Base-by-base conservation (phyloP, 1,139 yeast genomes). In the Torulaspora globosa region DNA sequence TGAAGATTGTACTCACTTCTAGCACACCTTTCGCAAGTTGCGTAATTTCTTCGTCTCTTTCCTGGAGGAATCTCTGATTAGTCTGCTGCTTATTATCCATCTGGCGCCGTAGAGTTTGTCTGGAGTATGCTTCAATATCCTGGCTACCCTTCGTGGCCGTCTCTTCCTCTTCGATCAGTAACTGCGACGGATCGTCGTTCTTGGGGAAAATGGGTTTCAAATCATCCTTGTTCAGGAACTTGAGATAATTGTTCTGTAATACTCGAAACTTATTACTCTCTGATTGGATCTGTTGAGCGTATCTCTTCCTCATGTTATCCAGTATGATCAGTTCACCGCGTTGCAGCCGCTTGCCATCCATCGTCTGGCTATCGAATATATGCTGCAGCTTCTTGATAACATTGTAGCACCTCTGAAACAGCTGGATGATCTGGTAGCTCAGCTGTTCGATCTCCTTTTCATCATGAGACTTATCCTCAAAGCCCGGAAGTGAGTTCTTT, bases 21-120 rank as follows among this genome's bases (percentile, higher is more conserved):
- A 92, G 71, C 36, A 92, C 95, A 37, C 97, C 96, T 73, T 87
- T 88, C 2, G 98, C 97, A 47, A 94, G 75, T 56, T 84, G 84
- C 24, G 85, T 84, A 41, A 94, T 92, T 60, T 92, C 98, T 44
- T 80, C 77, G 62, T 92, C 98, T 47, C 98, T 74, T 55, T 84
- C 89, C 46, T 80, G 53, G 30, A 65, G 47, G 29, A 51, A 63
- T 16, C 52, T 66, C 42, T 72, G 70, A 45, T 74, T 73, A 44
- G 70, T 67, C 37, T 70, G 71, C 23, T 59, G 61, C 31, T 65
- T 55, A 37, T 61, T 63, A 9, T 61, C 57, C 41, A 67, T 69
- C 15, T 75, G 71, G 43, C 69, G 71, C 43, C 67, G 68, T 49
- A 73, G 65, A 27, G 76, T 75, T 42, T 69, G 69, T 46, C 71